Conservation (phyloP, 805 yeast species). For the Candida quercuum region DNA sequence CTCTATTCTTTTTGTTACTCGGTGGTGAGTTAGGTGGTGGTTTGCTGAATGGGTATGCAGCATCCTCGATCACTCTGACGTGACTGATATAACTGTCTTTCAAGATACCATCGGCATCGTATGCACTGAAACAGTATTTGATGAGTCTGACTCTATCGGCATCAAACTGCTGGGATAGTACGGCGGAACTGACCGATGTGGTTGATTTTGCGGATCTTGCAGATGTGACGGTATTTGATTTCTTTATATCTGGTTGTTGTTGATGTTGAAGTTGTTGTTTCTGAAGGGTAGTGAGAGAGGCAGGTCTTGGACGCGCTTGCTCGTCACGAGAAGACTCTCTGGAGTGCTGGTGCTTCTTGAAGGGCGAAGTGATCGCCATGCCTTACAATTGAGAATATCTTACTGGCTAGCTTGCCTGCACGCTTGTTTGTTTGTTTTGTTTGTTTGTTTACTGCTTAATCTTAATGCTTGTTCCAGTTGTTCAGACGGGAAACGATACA, state of each 20-base stretch:
- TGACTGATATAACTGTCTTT: slow-evolving; percentile 69
- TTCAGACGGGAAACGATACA: no score
- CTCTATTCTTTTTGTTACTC: slow-evolving; percentile 53
- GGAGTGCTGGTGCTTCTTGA: slow-evolving; percentile 27
- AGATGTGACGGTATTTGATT: slow-evolving; percentile 23
- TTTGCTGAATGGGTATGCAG: slow-evolving; percentile 58
- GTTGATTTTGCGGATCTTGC: slow-evolving; percentile 25
- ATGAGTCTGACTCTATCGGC: slow-evolving; percentile 45
- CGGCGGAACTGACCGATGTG: slow-evolving; percentile 25
- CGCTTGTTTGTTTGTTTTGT: not conserved
- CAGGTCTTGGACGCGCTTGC: not conserved
- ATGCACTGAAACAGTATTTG: slow-evolving; percentile 43
- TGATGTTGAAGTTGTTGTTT: slow-evolving; percentile 12
- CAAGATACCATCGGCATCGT: slow-evolving; percentile 36
- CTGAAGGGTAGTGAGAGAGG: no score
- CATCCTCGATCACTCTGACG: slow-evolving; percentile 67
- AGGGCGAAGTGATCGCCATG: slow-evolving; percentile 32
- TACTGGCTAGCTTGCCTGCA: no score
- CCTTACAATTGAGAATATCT: no score
- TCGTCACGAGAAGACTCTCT: slow-evolving; percentile 28
- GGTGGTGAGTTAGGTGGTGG: slow-evolving; percentile 54
- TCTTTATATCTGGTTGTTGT: slow-evolving; percentile 5
- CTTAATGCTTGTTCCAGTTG: no score
- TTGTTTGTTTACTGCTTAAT: no score
- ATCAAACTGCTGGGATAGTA: slow-evolving; percentile 54